Base-by-base conservation (phyloP, 2,329 filamentous ascomycete genomes). In the Nothopassalora personata region DNA sequence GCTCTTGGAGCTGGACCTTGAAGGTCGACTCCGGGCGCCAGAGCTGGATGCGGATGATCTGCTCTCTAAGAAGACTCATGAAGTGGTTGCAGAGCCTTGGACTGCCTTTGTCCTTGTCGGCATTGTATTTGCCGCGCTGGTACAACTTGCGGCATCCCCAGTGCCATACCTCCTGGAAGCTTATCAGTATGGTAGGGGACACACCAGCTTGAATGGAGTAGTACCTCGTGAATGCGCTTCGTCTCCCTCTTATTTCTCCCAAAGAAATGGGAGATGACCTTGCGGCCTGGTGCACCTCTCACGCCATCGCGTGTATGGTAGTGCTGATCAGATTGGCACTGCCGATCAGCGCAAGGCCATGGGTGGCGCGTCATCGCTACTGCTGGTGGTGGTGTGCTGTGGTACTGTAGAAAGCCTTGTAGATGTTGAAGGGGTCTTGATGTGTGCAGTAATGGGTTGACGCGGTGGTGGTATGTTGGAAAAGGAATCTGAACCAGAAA, bases 231-330 rank as follows among this genome's bases (percentile, higher is more conserved):
- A 52, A 94, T 89, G 48, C 80, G 79, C 34, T 86, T 81, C 0
- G 90, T 94, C 68, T 85, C 87, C 7, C 83, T 79, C 74, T 94
- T 94, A 78, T 94, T 94, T 39, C 90, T 84, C 23, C 90, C 90
- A 66, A 93, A 93, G 57, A 92, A 83, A 68, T 94, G 89, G 0
- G 88, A 91, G 60, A 93, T 87, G 5, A 87, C 85, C 74, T 93
- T 93, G 51, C 90, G 84, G 23, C 23, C 23, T 23, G 23, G 23
- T 23, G 23, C 23, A 52, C 62, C 63, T 19, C 46, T 50, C 6
- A 51, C 23, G 23, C 23, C 36, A 23, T 56, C 50, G 31, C 60
- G 60, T 27, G 51, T 48, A 45, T 60, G 30, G 46, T 52, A 33
- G 36, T 55, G 57, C 50, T 61, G 18, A 47, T 48, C 57, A 19